Percentiles rank a stretch among this genome's conserved stretches.
phyloP scores from a whole-genome alignment of 805 yeast species.

The Zygosaccharomyces gambellarensis region DNA sequence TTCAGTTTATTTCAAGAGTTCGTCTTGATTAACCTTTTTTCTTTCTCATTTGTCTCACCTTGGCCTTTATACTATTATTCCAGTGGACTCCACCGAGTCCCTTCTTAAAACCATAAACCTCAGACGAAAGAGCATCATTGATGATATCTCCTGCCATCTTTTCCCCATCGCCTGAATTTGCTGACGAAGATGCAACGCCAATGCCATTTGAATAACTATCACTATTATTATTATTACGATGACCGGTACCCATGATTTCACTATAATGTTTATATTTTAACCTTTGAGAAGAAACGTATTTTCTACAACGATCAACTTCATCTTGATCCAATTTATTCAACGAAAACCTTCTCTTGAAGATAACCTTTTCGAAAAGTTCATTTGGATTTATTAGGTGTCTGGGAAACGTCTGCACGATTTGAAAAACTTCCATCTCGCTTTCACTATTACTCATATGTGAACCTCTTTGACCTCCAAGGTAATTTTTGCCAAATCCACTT shows the following conservation, averaged over 20 bases:
- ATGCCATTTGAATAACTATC: neutral
- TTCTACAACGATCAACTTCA: slow-evolving; percentile 72
- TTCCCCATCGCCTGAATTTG: slow-evolving; percentile 4
- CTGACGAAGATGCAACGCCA: slow-evolving; percentile 3
- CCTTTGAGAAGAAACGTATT: slow-evolving; percentile 67
- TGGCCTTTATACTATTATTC: slow-evolving; percentile 55
- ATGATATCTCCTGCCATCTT: slow-evolving; percentile 25
- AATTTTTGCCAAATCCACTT: slow-evolving; percentile 6
- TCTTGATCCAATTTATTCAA: slow-evolving; percentile 75
- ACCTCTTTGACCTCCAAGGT: slow-evolving; percentile 5
- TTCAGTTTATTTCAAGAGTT: neutral
- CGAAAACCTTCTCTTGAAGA: slow-evolving; percentile 68
- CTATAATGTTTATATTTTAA: slow-evolving; percentile 32
- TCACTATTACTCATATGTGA: slow-evolving; percentile 23
- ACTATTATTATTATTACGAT: slow-evolving; percentile 6
- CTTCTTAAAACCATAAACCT: slow-evolving; percentile 41
- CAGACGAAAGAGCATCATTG: slow-evolving; percentile 37
- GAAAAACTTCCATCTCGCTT: slow-evolving; percentile 67
- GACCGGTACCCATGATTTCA: slow-evolving; percentile 16
- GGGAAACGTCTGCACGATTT: slow-evolving; percentile 79
- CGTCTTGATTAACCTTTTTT: slow-evolving; percentile 15
- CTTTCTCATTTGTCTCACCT: slow-evolving; percentile 43
- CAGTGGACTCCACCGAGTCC: slow-evolving; percentile 51
- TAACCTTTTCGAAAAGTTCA: slow-evolving; percentile 55
- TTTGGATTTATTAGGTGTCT: slow-evolving; percentile 65